phyloP scores from a whole-genome alignment of 208 protist genomes.

The Leishmania gerbilli region DNA sequence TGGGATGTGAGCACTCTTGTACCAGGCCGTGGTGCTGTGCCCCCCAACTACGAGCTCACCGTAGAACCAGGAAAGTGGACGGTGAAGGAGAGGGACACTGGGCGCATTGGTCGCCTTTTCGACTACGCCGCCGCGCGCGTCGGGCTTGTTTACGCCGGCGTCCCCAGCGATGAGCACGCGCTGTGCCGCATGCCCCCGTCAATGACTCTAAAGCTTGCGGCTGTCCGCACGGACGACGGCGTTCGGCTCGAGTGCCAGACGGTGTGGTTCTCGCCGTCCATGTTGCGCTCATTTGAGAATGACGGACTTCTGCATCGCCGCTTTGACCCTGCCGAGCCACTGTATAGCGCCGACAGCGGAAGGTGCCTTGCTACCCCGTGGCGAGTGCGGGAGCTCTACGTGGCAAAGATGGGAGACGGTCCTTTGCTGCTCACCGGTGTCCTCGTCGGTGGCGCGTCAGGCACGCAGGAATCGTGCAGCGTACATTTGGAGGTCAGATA shows the following conservation, averaged over 20 bases:
- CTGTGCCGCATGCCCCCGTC: slow-evolving; percentile 18
- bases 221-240: slow-evolving; percentile 9
- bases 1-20: slow-evolving; percentile 37
- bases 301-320: slow-evolving; percentile 14
- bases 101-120: slow-evolving; percentile 5
- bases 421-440: slow-evolving; percentile 24
- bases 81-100: slow-evolving; percentile 4
- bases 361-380: slow-evolving; percentile 31
- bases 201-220: not conserved
- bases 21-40: slow-evolving; percentile 21
- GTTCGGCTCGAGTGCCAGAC: not conserved
- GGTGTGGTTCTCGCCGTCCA: slow-evolving; percentile 6
- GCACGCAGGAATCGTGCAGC: slow-evolving; percentile 14
- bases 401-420: slow-evolving; percentile 17
- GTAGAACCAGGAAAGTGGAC: slow-evolving; percentile 9
- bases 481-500: slow-evolving; percentile 38
- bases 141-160: slow-evolving; percentile 21
- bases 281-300: not conserved
- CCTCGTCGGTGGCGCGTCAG: slow-evolving; percentile 9
- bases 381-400: slow-evolving; percentile 21
- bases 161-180: slow-evolving; percentile 6
- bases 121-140: slow-evolving; percentile 6
- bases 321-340: slow-evolving; percentile 16
- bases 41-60: slow-evolving; percentile 18
- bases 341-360: slow-evolving; percentile 22